phyloP scores from a whole-genome alignment of 129 eudicot species.

The Chrysanthemum seticuspe region DNA sequence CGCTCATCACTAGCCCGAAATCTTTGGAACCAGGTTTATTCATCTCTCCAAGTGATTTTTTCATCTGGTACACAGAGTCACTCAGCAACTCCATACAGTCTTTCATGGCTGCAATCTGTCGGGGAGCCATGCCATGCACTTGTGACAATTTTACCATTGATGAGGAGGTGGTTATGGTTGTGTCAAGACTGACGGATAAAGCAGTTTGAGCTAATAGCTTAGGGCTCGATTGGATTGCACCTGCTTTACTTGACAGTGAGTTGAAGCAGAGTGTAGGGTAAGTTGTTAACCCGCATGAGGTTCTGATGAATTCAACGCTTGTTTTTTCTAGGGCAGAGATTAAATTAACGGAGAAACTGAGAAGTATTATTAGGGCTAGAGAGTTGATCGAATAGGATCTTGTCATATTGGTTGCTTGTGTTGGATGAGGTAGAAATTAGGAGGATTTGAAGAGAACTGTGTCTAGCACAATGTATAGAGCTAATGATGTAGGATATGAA shows the following conservation, averaged over 20 bases:
- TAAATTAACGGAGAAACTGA: constrained; percentile 3
- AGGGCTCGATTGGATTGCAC: constrained; percentile 42
- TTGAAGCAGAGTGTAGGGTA: constrained; percentile 46
- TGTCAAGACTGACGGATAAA: constrained; percentile 34
- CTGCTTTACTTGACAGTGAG: constrained; percentile 39
- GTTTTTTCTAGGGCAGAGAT: constrained; percentile 19
- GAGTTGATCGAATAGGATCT: neutral
- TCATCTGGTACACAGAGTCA: constrained; percentile 36
- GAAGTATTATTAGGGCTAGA: constrained; percentile 8
- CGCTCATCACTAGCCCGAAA: constrained; percentile 22
- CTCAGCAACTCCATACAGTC: constrained; percentile 43
- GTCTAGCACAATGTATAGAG: neutral
- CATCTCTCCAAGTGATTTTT: constrained; percentile 42
- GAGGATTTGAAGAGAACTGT: neutral
- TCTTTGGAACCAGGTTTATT: constrained; percentile 25
- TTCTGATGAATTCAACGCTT: constrained; percentile 32
- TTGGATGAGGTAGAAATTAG: constrained; percentile 5
- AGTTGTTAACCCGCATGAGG: constrained; percentile 40
- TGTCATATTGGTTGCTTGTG: constrained; percentile 13
- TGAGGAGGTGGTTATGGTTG: constrained; percentile 33
- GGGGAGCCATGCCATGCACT: constrained; percentile 28
- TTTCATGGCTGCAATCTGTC: constrained; percentile 41
- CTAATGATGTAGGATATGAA: constrained; percentile 16
- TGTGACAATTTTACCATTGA: constrained; percentile 36
- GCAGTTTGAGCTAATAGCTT: constrained; percentile 40